phyloP scores from a whole-genome alignment of 73 alveolate species.

The Tetrahymena borealis region DNA sequence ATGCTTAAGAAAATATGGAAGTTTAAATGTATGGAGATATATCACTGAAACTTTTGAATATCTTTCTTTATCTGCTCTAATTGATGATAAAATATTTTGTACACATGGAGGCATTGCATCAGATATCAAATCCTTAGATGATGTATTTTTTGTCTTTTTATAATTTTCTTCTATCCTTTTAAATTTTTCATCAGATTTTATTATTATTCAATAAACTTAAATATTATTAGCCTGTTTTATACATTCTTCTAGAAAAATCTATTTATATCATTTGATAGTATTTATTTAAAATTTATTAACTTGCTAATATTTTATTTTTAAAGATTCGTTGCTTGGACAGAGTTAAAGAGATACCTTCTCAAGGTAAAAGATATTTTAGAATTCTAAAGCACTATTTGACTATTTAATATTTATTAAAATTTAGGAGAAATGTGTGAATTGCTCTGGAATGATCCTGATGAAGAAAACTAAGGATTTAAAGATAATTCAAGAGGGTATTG shows the following conservation, averaged over 20 bases:
- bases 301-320: not conserved
- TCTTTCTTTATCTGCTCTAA: slow-evolving; percentile 77
- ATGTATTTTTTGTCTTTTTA: slow-evolving; percentile 2
- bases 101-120: slow-evolving; percentile 87
- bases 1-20: slow-evolving; percentile 81
- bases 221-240: too few species aligned
- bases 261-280: too few species aligned
- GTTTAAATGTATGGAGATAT: slow-evolving; percentile 80
- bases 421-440: slow-evolving; percentile 65
- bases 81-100: slow-evolving; percentile 84
- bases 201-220: too few species aligned
- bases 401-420: not conserved
- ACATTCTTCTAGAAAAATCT: too few species aligned
- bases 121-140: slow-evolving; percentile 30
- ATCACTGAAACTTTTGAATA: slow-evolving; percentile 85
- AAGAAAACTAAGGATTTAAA: slow-evolving; percentile 38
- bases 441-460: slow-evolving; percentile 87
- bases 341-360: slow-evolving; percentile 24
- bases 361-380: not conserved
- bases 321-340: slow-evolving; percentile 21
- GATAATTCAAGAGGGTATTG: slow-evolving; percentile 24
- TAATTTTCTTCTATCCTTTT: too few species aligned
- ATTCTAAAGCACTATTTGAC: not conserved
- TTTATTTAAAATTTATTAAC: not conserved
- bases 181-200: too few species aligned